phyloP scores from a whole-genome alignment of 2,329 filamentous ascomycete species.

The Orbilia brochopaga region DNA sequence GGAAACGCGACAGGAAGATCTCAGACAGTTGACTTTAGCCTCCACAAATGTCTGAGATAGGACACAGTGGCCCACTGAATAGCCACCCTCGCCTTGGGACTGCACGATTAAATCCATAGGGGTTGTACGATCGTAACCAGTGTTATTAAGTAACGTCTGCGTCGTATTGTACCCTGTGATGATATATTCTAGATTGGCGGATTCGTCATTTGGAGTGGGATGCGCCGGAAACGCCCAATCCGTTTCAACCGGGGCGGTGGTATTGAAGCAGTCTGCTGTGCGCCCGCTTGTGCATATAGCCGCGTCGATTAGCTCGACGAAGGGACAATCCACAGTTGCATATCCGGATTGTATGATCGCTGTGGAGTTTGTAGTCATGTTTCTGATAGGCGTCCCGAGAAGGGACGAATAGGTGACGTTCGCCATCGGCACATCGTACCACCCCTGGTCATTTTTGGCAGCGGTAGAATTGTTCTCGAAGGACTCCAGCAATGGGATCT shows the following conservation, averaged over 20 bases:
- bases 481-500: constrained; percentile 32
- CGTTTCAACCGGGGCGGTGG: neutral
- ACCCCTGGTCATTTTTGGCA: constrained; percentile 5
- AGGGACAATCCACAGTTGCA: constrained; percentile 28
- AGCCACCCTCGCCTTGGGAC: constrained; percentile 15
- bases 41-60: constrained; percentile 37
- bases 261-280: constrained; percentile 34
- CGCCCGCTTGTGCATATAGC: constrained; percentile 16
- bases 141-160: constrained; percentile 14
- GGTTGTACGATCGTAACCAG: constrained; percentile 24
- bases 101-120: constrained; percentile 37
- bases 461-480: constrained; percentile 23
- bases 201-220: constrained; percentile 5
- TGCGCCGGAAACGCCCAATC: constrained; percentile 37
- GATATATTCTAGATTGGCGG: constrained; percentile 23
- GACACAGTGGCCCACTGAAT: constrained; percentile 22
- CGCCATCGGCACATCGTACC: constrained; percentile 23
- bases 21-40: constrained; percentile 24
- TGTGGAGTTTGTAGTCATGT: constrained; percentile 22
- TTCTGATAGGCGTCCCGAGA: constrained; percentile 17
- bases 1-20: constrained; percentile 21
- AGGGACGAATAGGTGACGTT: constrained; percentile 39
- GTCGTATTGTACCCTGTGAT: constrained; percentile 26
- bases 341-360: constrained; percentile 35
- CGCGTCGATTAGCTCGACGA: constrained; percentile 20